These are phyloP conservation scores for Penicillium riverlandense DNA, from an alignment of 495 filamentous ascomycete genomes.

Conservation along the genomic window DNA sequence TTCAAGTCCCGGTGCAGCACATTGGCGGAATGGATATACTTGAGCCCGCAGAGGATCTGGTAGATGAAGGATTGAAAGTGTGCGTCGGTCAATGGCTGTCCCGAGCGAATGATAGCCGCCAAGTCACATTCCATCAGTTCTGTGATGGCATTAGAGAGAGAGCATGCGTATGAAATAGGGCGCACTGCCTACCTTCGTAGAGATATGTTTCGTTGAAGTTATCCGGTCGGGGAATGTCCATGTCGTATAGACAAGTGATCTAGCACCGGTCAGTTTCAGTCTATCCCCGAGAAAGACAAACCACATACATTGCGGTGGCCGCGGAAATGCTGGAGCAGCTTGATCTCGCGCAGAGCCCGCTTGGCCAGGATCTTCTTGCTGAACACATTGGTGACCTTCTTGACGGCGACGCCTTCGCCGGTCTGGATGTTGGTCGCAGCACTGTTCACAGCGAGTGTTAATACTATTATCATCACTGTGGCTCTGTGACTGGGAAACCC, in stretches of 20 bases:
- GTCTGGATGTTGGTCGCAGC: constrained; percentile 89
- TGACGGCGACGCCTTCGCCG: constrained; percentile 94
- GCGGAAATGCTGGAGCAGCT: constrained; percentile 95
- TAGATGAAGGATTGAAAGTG: constrained; percentile 95
- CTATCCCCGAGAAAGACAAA: constrained; percentile 1
- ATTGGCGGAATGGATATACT: constrained; percentile 98
- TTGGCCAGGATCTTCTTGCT: constrained; percentile 99
- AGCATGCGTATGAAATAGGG: neutral
- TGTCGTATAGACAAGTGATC: constrained; percentile 99
- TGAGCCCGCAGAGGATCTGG: constrained; percentile 90
- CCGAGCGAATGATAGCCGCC: constrained; percentile 95
- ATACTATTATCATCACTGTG: neutral
- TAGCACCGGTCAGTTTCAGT: constrained; percentile 33
- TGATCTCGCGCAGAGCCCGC: constrained; percentile 94
- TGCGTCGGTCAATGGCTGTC: constrained; percentile 91
- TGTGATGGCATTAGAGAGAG: constrained; percentile 19
- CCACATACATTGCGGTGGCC: constrained; percentile 68
- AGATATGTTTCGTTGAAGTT: constrained; percentile 99
- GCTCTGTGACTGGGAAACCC: constrained; percentile 12
- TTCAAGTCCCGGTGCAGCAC: constrained; percentile 95
- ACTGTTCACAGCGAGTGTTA: constrained; percentile 17
- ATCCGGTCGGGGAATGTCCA: constrained; percentile 96
- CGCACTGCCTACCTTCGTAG: constrained; percentile 68
- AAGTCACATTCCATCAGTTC: constrained; percentile 99
- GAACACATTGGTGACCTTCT: constrained; percentile 99